These are phyloP conservation scores for Entomophthora muscae DNA, from an alignment of 371 early-diverging fungal genomes.

Conservation along the genomic window DNA sequence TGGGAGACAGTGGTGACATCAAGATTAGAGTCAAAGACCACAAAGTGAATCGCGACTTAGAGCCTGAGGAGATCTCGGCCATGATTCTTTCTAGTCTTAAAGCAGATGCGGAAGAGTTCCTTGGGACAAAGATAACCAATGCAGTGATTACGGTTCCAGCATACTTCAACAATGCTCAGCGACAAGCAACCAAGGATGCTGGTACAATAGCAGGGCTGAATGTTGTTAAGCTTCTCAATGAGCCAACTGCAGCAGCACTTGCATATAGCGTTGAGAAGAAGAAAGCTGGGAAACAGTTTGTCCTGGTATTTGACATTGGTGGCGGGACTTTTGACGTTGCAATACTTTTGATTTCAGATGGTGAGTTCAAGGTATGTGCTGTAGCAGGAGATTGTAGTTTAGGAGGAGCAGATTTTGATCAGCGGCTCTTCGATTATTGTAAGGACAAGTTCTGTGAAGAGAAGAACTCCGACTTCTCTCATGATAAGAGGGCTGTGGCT, in stretches of 20 bases:
- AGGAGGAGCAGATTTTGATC: conserved; percentile 95
- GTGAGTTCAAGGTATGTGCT: conserved; percentile 69
- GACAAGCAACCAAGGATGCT: no score
- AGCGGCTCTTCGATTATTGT: conserved; percentile 70
- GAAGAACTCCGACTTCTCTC: conserved; percentile 44
- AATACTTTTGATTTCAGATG: conserved; percentile 68
- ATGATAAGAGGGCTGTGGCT: conserved; percentile 60
- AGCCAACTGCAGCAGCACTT: neutral
- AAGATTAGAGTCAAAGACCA: no score
- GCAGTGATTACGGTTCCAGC: neutral
- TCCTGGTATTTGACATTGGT: conserved; percentile 86
- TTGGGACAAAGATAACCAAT: neutral
- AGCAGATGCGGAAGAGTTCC: neutral
- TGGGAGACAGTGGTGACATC: no score
- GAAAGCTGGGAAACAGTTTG: no score
- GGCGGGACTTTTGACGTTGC: conserved; percentile 95
- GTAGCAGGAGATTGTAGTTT: conserved; percentile 84
- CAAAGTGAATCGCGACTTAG: no score
- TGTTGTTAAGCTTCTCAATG: no score
- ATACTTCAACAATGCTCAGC: no score
- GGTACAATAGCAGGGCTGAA: conserved; percentile 47
- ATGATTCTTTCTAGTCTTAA: neutral
- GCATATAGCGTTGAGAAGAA: neutral
- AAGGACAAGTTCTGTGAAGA: conserved; percentile 52
- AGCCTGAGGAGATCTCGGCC: neutral